Percentiles rank a stretch among this genome's conserved stretches.
phyloP scores from a whole-genome alignment of 228 moss, liverwort and hornwort genomes.

The Sphagnum magellanicum region DNA sequence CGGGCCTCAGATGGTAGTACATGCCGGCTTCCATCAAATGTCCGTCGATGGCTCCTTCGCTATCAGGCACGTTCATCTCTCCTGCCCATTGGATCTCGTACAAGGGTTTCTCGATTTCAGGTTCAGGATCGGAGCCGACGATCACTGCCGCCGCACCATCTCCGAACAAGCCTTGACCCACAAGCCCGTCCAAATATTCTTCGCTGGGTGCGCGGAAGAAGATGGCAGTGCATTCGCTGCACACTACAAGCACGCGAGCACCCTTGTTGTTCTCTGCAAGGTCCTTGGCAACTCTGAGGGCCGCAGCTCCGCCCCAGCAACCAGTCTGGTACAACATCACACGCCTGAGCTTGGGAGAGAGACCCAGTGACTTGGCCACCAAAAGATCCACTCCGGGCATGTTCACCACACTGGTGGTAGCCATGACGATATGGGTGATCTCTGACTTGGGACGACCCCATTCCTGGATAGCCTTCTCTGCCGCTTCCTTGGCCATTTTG shows the following conservation, averaged over 20 bases:
- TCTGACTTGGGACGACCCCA: constrained; percentile 15
- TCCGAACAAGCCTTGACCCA: constrained; percentile 1
- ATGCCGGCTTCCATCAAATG: constrained; percentile 47
- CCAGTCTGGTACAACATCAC: constrained; percentile 6
- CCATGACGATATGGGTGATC: constrained; percentile 22
- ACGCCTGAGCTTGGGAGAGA: constrained; percentile 14
- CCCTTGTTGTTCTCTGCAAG: constrained; percentile 5
- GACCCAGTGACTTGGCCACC: constrained; percentile 23
- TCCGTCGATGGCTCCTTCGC: constrained; percentile 27
- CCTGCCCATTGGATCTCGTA: constrained; percentile 17
- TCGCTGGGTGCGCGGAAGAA: constrained; percentile 3
- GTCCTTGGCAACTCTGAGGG: constrained; percentile 2
- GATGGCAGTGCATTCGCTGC: constrained; percentile 1
- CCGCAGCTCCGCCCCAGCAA: not conserved
- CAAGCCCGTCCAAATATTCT: not conserved
- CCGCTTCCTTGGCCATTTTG: constrained; percentile 17
- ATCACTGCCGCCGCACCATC: constrained; percentile 1
- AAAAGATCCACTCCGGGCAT: constrained; percentile 29
- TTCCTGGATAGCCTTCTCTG: constrained; percentile 22
- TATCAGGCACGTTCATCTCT: constrained; percentile 26
- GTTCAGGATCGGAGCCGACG: not conserved
- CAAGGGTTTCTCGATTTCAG: not conserved
- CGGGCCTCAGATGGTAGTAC: constrained; percentile 23
- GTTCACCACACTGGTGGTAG: constrained; percentile 13
- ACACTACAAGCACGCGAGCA: not conserved